phyloP scores from a whole-genome alignment of 345 rosid species.

The Dovyalis caffra region DNA sequence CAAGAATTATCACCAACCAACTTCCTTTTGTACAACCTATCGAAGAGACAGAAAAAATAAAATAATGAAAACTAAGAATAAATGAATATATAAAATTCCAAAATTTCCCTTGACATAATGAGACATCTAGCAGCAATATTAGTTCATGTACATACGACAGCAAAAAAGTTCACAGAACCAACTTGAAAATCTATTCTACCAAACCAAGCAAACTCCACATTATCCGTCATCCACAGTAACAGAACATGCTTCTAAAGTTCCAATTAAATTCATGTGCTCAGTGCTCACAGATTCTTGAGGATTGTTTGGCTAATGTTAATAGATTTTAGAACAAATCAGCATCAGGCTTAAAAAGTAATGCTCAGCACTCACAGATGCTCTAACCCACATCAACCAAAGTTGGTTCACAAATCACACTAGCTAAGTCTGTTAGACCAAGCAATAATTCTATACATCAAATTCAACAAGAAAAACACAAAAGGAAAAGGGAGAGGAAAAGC shows the following conservation, averaged over 20 bases:
- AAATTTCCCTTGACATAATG: background rate
- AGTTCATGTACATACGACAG: background rate
- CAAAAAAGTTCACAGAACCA: background rate
- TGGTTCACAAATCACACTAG: background rate
- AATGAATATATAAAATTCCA: background rate
- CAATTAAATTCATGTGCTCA: slow-evolving; percentile 4
- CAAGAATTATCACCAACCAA: background rate
- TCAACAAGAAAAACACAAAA: background rate
- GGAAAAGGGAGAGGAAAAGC: background rate
- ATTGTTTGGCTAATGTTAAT: background rate
- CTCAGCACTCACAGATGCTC: background rate
- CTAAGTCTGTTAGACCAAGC: background rate
- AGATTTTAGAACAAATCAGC: background rate
- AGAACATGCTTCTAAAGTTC: background rate
- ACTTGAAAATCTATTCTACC: background rate
- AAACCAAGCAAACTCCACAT: background rate
- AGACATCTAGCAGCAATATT: background rate
- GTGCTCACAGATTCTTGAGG: background rate
- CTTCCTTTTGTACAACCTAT: slow-evolving; percentile 7
- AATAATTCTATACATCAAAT: background rate
- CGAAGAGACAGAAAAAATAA: background rate
- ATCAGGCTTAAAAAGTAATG: background rate
- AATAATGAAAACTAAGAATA: background rate
- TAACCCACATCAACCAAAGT: background rate
- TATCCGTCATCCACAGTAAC: background rate